Evolutionary conservation across 768 basidiomycete genomes (phyloP).

Genomic region (Boletellus ananiceps): DNA sequence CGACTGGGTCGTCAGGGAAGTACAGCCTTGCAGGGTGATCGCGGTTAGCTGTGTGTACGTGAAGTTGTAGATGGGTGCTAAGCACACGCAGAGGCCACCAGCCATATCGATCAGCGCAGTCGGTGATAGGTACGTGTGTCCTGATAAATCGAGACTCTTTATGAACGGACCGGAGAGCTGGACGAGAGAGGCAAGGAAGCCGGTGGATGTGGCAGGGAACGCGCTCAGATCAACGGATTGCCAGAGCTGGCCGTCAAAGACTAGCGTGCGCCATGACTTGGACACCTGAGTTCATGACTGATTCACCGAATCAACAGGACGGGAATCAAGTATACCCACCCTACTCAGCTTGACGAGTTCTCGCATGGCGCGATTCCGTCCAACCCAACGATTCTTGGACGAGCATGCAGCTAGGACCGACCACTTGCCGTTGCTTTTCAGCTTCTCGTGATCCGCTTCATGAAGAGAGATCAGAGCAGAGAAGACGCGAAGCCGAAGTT

Average conservation of each 20-base stretch:
- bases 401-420: constrained; percentile 57
- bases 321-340: constrained; percentile 44
- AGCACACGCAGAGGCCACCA: constrained; percentile 47
- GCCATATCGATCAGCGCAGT: constrained; percentile 50
- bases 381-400: constrained; percentile 67
- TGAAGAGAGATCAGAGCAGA: constrained; percentile 51
- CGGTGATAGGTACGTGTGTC: constrained; percentile 50
- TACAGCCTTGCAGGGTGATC: constrained; percentile 73
- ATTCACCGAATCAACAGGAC: constrained; percentile 10
- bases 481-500: constrained; percentile 62
- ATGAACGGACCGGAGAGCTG: constrained; percentile 61
- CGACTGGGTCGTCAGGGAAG: constrained; percentile 55
- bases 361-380: constrained; percentile 64
- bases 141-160: constrained; percentile 54
- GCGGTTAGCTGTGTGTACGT: constrained; percentile 62
- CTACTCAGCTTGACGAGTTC: constrained; percentile 77
- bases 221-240: constrained; percentile 53
- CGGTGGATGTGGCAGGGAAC: constrained; percentile 53
- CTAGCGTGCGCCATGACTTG: constrained; percentile 66
- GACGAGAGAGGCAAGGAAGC: constrained; percentile 50
- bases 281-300: constrained; percentile 53
- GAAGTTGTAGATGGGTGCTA: constrained; percentile 25
- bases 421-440: constrained; percentile 49
- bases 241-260: constrained; percentile 90
- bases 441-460: constrained; percentile 51